These are phyloP conservation scores for Suhomyces faveliae DNA, from an alignment of 805 yeast species.

Conservation along the genomic window DNA sequence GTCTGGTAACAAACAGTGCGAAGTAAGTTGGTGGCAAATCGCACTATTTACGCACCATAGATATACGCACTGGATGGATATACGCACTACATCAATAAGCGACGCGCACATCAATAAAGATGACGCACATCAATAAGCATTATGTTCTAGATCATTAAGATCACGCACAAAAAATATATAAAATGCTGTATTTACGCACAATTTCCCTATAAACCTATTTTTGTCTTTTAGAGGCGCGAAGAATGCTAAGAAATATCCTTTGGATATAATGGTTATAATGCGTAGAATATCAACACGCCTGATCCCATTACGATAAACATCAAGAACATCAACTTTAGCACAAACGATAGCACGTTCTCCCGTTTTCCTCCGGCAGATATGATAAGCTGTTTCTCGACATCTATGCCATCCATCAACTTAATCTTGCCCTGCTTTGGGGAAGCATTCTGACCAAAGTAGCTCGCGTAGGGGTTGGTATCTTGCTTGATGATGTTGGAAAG, in stretches of 20 bases:
- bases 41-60: too few relatives aligned
- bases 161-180: too few relatives aligned
- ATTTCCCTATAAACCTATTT: too few relatives aligned
- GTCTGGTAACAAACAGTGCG: too few relatives aligned
- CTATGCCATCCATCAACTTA: constrained; percentile 28
- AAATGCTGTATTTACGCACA: too few relatives aligned
- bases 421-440: constrained; percentile 19
- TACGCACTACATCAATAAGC: too few relatives aligned
- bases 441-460: neutral
- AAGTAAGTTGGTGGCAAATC: too few relatives aligned
- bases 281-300: constrained; percentile 36
- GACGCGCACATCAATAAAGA: too few relatives aligned
- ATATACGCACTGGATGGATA: too few relatives aligned
- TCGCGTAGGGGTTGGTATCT: constrained; percentile 9
- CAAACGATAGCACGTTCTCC: constrained; percentile 32
- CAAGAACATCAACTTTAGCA: constrained; percentile 30
- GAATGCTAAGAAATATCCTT: too few relatives aligned
- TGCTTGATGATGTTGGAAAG: constrained; percentile 13
- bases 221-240: neutral
- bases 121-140: too few relatives aligned
- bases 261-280: constrained; percentile 17
- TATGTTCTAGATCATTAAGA: too few relatives aligned
- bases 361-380: constrained; percentile 38
- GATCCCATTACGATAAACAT: constrained; percentile 30
- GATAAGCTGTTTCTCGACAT: constrained; percentile 38